Conservation (phyloP, 352 stramenopile species). For the Globisporangium cystogenes region DNA sequence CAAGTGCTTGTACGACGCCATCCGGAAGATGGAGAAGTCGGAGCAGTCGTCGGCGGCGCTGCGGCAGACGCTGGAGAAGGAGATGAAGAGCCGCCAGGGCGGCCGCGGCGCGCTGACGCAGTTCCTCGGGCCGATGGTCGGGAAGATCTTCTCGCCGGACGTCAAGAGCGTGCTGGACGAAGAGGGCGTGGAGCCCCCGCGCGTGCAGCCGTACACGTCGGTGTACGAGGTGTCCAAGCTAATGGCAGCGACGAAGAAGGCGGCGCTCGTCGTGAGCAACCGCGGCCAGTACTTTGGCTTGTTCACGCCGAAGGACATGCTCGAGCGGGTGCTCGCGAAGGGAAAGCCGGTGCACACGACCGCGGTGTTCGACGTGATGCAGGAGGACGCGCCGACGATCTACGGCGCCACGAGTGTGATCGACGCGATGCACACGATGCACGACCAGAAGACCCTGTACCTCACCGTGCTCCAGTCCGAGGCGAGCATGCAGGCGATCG, state of each 20-base stretch:
- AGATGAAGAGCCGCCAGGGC: constrained; percentile 52
- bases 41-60: constrained; percentile 70
- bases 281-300: constrained; percentile 92
- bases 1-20: constrained; percentile 98
- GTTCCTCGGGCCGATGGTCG: constrained; percentile 79
- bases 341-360: constrained; percentile 90
- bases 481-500: constrained; percentile 54
- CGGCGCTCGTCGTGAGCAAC: constrained; percentile 93
- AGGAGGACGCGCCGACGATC: constrained; percentile 70
- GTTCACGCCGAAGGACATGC: constrained; percentile 97
- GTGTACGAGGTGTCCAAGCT: constrained; percentile 91
- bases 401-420: constrained; percentile 67
- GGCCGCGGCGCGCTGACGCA: constrained; percentile 38
- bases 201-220: constrained; percentile 86
- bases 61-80: constrained; percentile 71
- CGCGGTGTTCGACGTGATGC: constrained; percentile 90
- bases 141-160: constrained; percentile 85
- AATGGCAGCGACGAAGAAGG: constrained; percentile 94
- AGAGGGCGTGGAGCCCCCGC: constrained; percentile 66
- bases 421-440: constrained; percentile 86
- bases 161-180: constrained; percentile 82
- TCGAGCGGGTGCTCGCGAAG: constrained; percentile 93
- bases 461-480: constrained; percentile 77
- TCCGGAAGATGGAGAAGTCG: constrained; percentile 95
- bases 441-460: constrained; percentile 85